Evolutionary conservation across 148 eudicot species (phyloP).

Genomic region (Chenopodium album): DNA sequence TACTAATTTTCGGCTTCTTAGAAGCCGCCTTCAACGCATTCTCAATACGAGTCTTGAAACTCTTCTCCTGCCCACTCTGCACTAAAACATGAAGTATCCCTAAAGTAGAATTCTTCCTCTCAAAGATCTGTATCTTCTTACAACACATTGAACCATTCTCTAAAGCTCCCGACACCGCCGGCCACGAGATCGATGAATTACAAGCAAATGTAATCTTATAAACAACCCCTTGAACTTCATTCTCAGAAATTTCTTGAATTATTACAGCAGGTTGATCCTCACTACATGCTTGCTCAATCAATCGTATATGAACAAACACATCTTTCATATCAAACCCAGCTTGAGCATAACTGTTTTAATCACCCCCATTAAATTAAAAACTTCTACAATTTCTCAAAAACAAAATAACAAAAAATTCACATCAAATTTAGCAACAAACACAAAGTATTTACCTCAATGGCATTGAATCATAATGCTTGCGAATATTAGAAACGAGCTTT

Average conservation of each 20-base stretch:
- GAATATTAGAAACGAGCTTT: conserved; percentile 75
- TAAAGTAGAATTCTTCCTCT: conserved; percentile 73
- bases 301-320: conserved; percentile 75
- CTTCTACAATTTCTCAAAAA: not conserved
- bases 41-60: conserved; percentile 57
- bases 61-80: conserved; percentile 61
- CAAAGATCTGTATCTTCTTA: conserved; percentile 81
- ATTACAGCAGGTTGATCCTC: conserved; percentile 76
- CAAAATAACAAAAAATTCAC: not conserved
- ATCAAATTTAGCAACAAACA: too few relatives aligned
- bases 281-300: conserved; percentile 75
- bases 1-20: conserved; percentile 58
- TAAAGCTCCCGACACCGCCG: conserved; percentile 62
- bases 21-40: conserved; percentile 70
- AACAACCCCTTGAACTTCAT: conserved; percentile 48
- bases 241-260: conserved; percentile 67
- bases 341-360: conserved; percentile 67
- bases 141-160: conserved; percentile 72
- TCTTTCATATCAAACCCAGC: conserved; percentile 97
- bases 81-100: conserved; percentile 58
- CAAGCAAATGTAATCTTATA: conserved; percentile 80
- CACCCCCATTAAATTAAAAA: not conserved
- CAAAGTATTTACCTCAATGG: conserved; percentile 58
- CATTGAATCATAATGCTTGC: conserved; percentile 87
- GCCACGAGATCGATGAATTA: conserved; percentile 76